These are phyloP conservation scores for Pelargonium cotyledonis DNA, from an alignment of 441 rosid species.

Conservation along the genomic window DNA sequence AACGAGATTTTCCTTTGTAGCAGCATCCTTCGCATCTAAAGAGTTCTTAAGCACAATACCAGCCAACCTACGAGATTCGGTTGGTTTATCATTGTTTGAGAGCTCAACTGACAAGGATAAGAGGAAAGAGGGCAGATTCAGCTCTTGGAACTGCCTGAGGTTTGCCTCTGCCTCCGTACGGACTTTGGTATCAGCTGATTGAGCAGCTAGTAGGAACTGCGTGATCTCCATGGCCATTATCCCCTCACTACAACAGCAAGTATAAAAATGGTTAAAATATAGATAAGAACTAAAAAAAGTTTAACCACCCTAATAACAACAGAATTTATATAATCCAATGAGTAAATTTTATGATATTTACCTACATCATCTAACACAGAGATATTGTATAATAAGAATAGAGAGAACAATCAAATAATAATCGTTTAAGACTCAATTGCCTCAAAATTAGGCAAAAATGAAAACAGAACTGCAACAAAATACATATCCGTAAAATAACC, in stretches of 20 bases:
- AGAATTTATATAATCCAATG: background rate
- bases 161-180: slow-evolving; percentile 57
- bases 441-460: too few relatives aligned
- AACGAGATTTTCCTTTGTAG: slow-evolving; percentile 40
- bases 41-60: slow-evolving; percentile 47
- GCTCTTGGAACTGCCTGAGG: slow-evolving; percentile 61
- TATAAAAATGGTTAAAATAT: background rate
- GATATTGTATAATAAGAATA: too few relatives aligned
- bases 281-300: background rate
- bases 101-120: slow-evolving; percentile 40
- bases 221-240: slow-evolving; percentile 54
- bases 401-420: too few relatives aligned
- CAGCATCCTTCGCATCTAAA: slow-evolving; percentile 49
- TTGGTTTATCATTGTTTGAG: slow-evolving; percentile 46
- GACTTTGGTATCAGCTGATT: slow-evolving; percentile 41
- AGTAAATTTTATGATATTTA: too few relatives aligned
- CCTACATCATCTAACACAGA: too few relatives aligned
- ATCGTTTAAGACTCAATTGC: too few relatives aligned
- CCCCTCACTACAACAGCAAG: slow-evolving; percentile 19
- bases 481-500: too few relatives aligned
- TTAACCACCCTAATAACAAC: background rate
- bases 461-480: too few relatives aligned
- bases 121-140: slow-evolving; percentile 40
- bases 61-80: slow-evolving; percentile 45
- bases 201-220: slow-evolving; percentile 43